These are phyloP conservation scores for Hypoxylon sp. DNA, from an alignment of 2,329 filamentous ascomycete species.

Conservation along the genomic window DNA sequence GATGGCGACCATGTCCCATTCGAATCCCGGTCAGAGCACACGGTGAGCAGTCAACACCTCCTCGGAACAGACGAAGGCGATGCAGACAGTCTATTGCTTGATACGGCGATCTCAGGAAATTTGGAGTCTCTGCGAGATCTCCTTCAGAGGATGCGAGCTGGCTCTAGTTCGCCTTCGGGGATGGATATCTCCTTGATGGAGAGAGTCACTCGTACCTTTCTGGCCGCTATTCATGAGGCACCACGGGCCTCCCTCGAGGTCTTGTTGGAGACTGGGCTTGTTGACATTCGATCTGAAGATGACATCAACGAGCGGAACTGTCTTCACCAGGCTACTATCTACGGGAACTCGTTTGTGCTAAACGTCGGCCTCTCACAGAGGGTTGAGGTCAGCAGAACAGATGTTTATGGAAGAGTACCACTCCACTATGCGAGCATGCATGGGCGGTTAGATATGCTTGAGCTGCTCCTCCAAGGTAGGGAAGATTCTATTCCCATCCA, in stretches of 20 bases:
- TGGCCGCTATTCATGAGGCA: conserved; percentile 88
- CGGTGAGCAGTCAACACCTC: conserved; percentile 71
- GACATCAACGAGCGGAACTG: conserved; percentile 98
- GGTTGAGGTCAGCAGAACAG: conserved; percentile 80
- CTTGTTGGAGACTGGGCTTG: conserved; percentile 80
- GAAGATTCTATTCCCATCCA: conserved; percentile 25
- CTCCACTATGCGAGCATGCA: conserved; percentile 97
- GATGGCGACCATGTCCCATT: conserved; percentile 94
- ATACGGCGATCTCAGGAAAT: conserved; percentile 86
- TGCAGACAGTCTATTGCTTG: conserved; percentile 85
- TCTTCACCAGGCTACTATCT: conserved; percentile 95
- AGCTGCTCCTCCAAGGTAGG: conserved; percentile 72
- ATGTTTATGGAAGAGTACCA: conserved; percentile 93
- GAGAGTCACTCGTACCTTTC: conserved; percentile 86
- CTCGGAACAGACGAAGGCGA: conserved; percentile 86
- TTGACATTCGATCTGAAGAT: conserved; percentile 93
- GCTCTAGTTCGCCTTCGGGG: conserved; percentile 56
- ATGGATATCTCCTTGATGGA: conserved; percentile 69
- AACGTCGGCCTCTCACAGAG: conserved; percentile 76
- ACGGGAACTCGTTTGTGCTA: conserved; percentile 82
- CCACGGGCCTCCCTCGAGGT: conserved; percentile 78
- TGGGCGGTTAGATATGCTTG: conserved; percentile 84
- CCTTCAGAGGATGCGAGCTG: conserved; percentile 72
- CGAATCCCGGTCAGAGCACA: conserved; percentile 67
- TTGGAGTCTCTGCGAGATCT: conserved; percentile 80